Base-by-base conservation (phyloP, 495 filamentous ascomycete species). In the Massariosphaeria phaeospora region DNA sequence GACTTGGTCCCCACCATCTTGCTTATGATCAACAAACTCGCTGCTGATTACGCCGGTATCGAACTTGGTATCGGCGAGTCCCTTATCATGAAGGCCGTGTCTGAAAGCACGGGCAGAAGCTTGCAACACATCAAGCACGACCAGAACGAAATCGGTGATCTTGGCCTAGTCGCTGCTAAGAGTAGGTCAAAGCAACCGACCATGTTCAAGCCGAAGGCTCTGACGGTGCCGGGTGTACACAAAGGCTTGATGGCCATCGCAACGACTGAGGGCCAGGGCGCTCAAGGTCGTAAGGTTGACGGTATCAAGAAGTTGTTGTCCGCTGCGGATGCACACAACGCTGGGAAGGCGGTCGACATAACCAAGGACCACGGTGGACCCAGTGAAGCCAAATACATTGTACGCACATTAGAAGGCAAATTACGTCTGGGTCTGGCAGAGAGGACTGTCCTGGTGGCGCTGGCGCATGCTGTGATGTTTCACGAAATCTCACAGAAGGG, bases 61-160 rank as follows among this genome's bases (percentile, higher is more conserved):
- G 93, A 98, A 70, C 75, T 98, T 15, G 93, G 93, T 25, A 97
- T 98, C 65, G 93, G 93, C 36, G 93, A 98, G 73, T 95, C 89
- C 12, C 67, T 98, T 38, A 95, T 98, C 62, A 96, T 98, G 90
- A 98, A 96, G 64, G 87, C 93, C 13, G 95, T 98, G 64, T 89
- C 90, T 12, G 91, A 98, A 72, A 84, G 82, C 44, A 97, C 93
- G 2, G 93, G 93, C 5, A 84, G 94, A 48, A 93, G 84, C 65
- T 69, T 96, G 34, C 71, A 79, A 8, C 81, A 93, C 46, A 95
- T 97, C 69, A 96, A 96, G 67, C 77, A 82, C 33, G 93, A 98
- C 63, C 93, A 98, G 55, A 88, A 89, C 59, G 88, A 96, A 61
- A 94, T 96, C 66, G 93, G 93, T 21, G 93, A 98, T 68, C 75